Evolutionary conservation across 139 green algal species (phyloP), one percentile per base, ranked within the genome.

Genomic region (Coccomyxa sp.): DNA sequence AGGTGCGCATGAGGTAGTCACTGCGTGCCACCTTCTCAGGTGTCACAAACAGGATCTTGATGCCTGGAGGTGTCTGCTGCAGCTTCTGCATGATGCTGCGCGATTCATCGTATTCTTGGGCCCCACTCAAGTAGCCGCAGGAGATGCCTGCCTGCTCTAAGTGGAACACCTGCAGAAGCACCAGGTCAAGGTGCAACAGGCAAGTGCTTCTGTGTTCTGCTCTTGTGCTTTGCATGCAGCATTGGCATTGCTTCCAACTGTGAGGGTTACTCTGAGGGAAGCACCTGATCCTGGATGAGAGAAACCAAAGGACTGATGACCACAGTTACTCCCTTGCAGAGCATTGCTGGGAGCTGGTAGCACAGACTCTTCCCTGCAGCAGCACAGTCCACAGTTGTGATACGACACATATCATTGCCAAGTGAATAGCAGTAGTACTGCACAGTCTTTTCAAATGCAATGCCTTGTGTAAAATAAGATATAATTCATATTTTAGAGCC

Each of bases 31-130:
- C 77, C 87, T 96, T 97, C 86, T 98, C 95, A 10, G 95, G 95
- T 11, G 95, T 98, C 60, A 98, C 86, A 83, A 97, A 98, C 58
- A 99, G 87, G 23, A 98, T 88, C 87, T 95, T 95, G 84, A 87
- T 82, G 27, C 18, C 32, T 11, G 82, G 38, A 38, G 83, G 80
- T 25, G 79, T 18, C 58, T 80, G 30, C 58, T 58, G 67, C 51
- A 91, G 84, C 58, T 75, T 28, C 81, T 81, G 77, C 81, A 90
- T 82, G 17, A 87, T 75, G 18, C 79, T 77, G 32, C 81, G 57
- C 81, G 92, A 81, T 80, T 94, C 77, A 80, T 91, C 78, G 63
- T 87, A 86, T 32, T 83, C 78, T 58, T 88, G 88, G 85, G 15
- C 78, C 81, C 86, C 87, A 27, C 88, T 84, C 32, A 87, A 23